Evolutionary conservation across 176 grass and related monocot species (phyloP).

Genomic region (Oryza australiensis): DNA sequence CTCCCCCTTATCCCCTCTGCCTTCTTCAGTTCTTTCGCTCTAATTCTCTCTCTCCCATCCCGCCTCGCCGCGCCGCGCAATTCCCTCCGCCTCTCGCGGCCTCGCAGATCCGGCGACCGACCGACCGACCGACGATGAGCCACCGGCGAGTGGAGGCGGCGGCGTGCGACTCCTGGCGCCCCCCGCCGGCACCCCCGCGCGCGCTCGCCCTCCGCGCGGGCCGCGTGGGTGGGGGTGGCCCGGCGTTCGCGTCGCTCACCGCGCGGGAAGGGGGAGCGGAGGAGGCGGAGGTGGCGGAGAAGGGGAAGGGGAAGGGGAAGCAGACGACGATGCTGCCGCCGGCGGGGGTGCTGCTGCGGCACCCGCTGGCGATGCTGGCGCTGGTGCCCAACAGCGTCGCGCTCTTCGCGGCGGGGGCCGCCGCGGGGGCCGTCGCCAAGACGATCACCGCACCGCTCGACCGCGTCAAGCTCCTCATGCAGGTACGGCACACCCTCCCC

Average conservation of each 20-base stretch:
- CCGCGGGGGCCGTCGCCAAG: conserved; percentile 78
- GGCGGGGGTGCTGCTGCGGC: conserved; percentile 57
- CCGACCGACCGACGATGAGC: conserved; percentile 9
- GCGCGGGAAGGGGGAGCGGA: conserved; percentile 27
- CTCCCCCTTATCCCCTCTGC: neutral
- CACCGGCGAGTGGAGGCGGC: conserved; percentile 32
- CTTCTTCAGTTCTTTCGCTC: no score
- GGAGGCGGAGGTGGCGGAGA: neutral
- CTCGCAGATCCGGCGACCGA: conserved; percentile 16
- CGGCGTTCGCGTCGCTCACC: conserved; percentile 46
- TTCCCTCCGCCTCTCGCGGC: conserved; percentile 13
- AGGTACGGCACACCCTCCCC: conserved; percentile 27
- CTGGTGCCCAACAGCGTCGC: conserved; percentile 75
- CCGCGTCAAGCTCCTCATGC: conserved; percentile 97
- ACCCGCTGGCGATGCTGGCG: conserved; percentile 78
- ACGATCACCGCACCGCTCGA: conserved; percentile 89
- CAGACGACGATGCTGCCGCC: conserved; percentile 32
- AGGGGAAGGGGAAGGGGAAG: neutral
- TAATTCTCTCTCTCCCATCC: neutral
- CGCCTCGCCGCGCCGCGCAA: neutral
- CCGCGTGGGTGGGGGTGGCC: neutral
- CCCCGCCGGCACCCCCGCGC: neutral
- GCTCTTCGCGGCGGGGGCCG: conserved; percentile 76
- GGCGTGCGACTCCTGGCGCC: conserved; percentile 49
- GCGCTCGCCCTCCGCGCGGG: conserved; percentile 30